These are phyloP conservation scores for Chrysoporthe austroafricana DNA, from an alignment of 2,329 filamentous ascomycete species.

Conservation along the genomic window DNA sequence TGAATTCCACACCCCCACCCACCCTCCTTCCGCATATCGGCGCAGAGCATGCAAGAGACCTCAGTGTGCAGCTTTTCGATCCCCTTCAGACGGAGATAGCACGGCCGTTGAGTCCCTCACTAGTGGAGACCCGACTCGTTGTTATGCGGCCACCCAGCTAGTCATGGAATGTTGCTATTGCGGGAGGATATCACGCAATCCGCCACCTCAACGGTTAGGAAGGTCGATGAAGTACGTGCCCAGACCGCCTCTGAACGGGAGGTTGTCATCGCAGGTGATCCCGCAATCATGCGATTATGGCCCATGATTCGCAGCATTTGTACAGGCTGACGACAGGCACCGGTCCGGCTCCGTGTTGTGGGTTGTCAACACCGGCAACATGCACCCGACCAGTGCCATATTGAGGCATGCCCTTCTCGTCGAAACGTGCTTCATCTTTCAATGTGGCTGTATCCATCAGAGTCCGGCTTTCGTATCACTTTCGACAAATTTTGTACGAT, in stretches of 20 bases:
- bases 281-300: slow-evolving; percentile 7
- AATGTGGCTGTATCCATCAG: neutral
- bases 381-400: neutral
- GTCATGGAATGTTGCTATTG: slow-evolving; percentile 24
- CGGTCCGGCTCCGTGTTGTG: neutral
- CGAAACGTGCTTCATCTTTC: too few relatives aligned
- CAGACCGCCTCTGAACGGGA: neutral
- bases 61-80: neutral
- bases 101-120: neutral
- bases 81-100: neutral
- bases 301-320: neutral
- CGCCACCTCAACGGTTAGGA: slow-evolving; percentile 12
- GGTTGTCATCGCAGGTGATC: slow-evolving; percentile 8
- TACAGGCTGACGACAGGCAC: neutral
- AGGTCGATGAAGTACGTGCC: neutral
- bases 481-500: neutral
- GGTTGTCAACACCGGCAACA: neutral
- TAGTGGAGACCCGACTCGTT: slow-evolving; percentile 5
- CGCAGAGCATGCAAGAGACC: neutral
- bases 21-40: neutral
- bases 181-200: slow-evolving; percentile 27
- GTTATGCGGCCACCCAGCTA: neutral
- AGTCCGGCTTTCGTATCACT: neutral
- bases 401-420: neutral
- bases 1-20: neutral